Evolutionary conservation across 371 early-diverging fungal genomes (phyloP), one percentile per base, ranked within the genome.

Genomic region (Mucor lusitanicus): DNA sequence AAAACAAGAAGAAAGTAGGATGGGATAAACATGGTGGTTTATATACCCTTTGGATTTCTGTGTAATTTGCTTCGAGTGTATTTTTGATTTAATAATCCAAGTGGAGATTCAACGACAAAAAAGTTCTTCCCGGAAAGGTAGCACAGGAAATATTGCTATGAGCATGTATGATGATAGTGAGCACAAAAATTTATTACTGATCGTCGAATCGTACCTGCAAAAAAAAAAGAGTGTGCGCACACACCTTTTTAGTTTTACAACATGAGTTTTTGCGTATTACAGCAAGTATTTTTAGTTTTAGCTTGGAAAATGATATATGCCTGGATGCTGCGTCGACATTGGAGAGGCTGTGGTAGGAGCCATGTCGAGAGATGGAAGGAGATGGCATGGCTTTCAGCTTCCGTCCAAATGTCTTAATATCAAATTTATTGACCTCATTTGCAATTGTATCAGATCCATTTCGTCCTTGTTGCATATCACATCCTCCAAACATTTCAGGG

Each of bases 161-260:
- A 54, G 8, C 33, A 28, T 27, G 23, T 44, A 46, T 46, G 17
- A 46, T 46, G 46, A 50, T 50, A 50, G 50, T 23, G 17, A 19
- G 25, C 63, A 63, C 63, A 63, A 54, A 35, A 54, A 54, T 48
- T 53, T 63, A 54, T 39, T 27, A 39, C 37, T 40, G 55, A 63
- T 42, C 56, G 40, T 63, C 55, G 33, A 27, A 21, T 62, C 48
- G 44, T 44, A 42, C 39, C 59, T 27, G 35, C 23, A 60, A 50
- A 25, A 58, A 35, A 13, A 8, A 33, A 33, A 58, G 50, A 19
- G 63, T 27, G 63, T 39, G 54, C 55, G 39, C 63, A 55, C 63
- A 63, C 55, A 53, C 63, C 53, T 35, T 63, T 63, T 63, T 39
- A 21, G 11, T 25, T 15, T 27, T 55, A 37, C 35, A 62, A 3